phyloP scores from a whole-genome alignment of 1,139 yeast genomes.

The Taphrina populina region DNA sequence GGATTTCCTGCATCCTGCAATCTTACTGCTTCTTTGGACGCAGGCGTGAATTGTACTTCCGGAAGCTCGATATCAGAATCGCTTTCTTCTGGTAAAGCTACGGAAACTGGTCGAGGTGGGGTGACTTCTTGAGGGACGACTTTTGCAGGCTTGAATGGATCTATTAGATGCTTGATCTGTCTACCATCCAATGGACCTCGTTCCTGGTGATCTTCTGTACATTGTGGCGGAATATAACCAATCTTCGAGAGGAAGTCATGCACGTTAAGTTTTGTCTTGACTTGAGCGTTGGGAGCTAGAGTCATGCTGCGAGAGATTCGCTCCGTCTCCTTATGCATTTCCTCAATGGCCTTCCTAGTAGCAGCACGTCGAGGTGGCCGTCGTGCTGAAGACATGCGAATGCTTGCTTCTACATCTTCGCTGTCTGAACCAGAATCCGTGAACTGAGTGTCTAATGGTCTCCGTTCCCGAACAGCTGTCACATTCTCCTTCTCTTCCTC shows the following conservation, averaged over 20 bases:
- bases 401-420: slow-evolving; percentile 28
- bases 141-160: background rate
- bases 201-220: background rate
- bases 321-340: slow-evolving; percentile 44
- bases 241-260: slow-evolving; percentile 40
- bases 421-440: slow-evolving; percentile 20
- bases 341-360: slow-evolving; percentile 43
- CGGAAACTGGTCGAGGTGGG: background rate
- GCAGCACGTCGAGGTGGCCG: slow-evolving; percentile 34
- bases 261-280: slow-evolving; percentile 40
- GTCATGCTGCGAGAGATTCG: slow-evolving; percentile 43
- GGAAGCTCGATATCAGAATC: slow-evolving; percentile 24
- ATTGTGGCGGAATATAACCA: slow-evolving; percentile 12
- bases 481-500: background rate
- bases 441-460: too few species aligned
- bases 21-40: background rate
- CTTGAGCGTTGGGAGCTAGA: slow-evolving; percentile 42
- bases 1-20: background rate
- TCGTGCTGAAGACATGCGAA: slow-evolving; percentile 31
- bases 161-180: too few species aligned
- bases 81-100: slow-evolving; percentile 20
- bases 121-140: background rate
- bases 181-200: background rate
- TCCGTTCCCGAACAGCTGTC: background rate
- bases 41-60: too few species aligned